Conservation (phyloP, 345 rosid species). For the Pugionium cornutum region DNA sequence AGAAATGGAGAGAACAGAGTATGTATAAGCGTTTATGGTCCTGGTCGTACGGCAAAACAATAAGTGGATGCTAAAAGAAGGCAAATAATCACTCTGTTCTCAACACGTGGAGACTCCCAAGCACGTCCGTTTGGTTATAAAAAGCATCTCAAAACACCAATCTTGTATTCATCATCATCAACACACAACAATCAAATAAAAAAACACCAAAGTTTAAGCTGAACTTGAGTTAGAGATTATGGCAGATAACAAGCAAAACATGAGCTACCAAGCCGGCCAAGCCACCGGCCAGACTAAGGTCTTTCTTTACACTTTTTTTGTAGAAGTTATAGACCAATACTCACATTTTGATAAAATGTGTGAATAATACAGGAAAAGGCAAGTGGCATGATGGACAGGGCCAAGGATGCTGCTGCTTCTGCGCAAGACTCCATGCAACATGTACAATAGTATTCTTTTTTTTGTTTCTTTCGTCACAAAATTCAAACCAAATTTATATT, state of each 20-base stretch:
- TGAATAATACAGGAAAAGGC: slow-evolving; percentile 54
- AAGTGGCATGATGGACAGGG: slow-evolving; percentile 55
- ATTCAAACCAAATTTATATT: background rate
- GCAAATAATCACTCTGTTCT: background rate
- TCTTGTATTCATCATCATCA: background rate
- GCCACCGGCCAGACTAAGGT: slow-evolving; percentile 66
- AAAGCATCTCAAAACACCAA: background rate
- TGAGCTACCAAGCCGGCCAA: slow-evolving; percentile 56
- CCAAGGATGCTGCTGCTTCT: slow-evolving; percentile 58
- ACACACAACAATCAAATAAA: slow-evolving; percentile 17
- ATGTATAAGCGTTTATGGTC: slow-evolving; percentile 18
- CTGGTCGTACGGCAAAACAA: slow-evolving; percentile 22
- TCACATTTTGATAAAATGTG: too few relatives aligned
- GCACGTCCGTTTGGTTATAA: background rate
- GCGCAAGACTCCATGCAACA: slow-evolving; percentile 62
- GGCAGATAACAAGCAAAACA: slow-evolving; percentile 49
- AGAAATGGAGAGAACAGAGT: slow-evolving; percentile 5
- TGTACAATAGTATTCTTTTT: slow-evolving; percentile 33
- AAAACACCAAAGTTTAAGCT: background rate
- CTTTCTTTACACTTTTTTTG: too few relatives aligned
- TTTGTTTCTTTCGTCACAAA: background rate
- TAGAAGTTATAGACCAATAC: too few relatives aligned
- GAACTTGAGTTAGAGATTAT: slow-evolving; percentile 1
- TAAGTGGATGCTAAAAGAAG: slow-evolving; percentile 11
- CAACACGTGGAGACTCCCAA: slow-evolving; percentile 27